Base-by-base conservation (phyloP, 2,329 filamentous ascomycete species). In the Monosporascus ibericus region DNA sequence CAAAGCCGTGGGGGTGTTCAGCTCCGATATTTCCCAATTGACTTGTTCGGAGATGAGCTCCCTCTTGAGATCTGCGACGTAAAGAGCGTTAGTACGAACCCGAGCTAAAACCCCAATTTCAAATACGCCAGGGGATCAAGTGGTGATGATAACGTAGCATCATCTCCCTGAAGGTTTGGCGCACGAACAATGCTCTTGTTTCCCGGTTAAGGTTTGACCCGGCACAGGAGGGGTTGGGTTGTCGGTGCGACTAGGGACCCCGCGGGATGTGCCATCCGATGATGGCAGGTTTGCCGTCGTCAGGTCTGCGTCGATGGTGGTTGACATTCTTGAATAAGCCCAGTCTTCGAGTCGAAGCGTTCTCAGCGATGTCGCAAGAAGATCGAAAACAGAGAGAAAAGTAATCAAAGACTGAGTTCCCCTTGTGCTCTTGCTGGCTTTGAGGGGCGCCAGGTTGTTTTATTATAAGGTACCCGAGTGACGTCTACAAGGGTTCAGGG, bases 31-130 rank as follows among this genome's bases (percentile, higher is more conserved):
- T 72, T 99, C 94, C 74, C 80, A 88, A 69, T 87, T 84, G 56
- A 94, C 92, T 75, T 99, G 92, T 66, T 90, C 84, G 49, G 88
- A 86, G 57, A 99, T 85, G 65, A 99, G 86, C 70, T 99, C 94
- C 66, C 94, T 86, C 75, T 99, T 99, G 61, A 99, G 85, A 68
- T 99, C 91, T 95, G 66, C 30, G 37, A 52, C 37, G 9, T 3
- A 53, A 53, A 2, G 34, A 34, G 14, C 50, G 55, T 67, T 55
- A 70, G 54, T 46, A 14, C n/a, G 44, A 50, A 22, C 18, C 46
- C 5, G 25, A 4, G 25, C 25, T 15, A 25, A 34, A 54, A 40
- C 39, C 39, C 8, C 30, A 18, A 24, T 15, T 15, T 20, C 39
- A 24, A 42, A 20, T 14, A 20, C 11, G 20, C 17, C 8, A 8